Evolutionary conservation across 2,329 filamentous ascomycete species (phyloP).

Genomic region (Fusarium odoratissimum): DNA sequence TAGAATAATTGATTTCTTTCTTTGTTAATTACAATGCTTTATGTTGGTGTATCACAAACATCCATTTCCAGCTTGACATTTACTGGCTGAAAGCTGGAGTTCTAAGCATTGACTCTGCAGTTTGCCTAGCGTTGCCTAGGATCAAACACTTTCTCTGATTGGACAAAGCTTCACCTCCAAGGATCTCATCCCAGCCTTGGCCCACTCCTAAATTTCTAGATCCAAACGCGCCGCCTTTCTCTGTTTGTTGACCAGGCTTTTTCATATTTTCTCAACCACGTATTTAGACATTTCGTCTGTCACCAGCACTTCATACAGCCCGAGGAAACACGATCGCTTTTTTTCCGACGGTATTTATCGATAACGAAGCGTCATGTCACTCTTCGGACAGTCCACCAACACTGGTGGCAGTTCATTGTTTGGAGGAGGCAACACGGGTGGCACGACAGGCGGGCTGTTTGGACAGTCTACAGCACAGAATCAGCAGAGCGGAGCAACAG

Average conservation of each 20-base stretch:
- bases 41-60: background rate
- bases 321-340: background rate
- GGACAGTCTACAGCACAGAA: slow-evolving; percentile 45
- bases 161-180: slow-evolving; percentile 49
- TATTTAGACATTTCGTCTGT: slow-evolving; percentile 27
- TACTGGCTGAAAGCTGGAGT: slow-evolving; percentile 9
- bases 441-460: slow-evolving; percentile 47
- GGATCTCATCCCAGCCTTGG: slow-evolving; percentile 43
- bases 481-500: slow-evolving; percentile 37
- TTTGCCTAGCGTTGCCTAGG: slow-evolving; percentile 34
- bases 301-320: background rate
- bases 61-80: background rate
- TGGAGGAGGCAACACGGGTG: slow-evolving; percentile 43
- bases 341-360: background rate
- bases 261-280: slow-evolving; percentile 28
- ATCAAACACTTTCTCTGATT: slow-evolving; percentile 44
- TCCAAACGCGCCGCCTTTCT: slow-evolving; percentile 41
- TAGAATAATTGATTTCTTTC: slow-evolving; percentile 22
- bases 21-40: background rate
- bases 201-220: slow-evolving; percentile 49
- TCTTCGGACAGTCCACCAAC: slow-evolving; percentile 50
- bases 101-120: slow-evolving; percentile 4
- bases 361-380: slow-evolving; percentile 47
- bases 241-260: slow-evolving; percentile 35
- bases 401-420: slow-evolving; percentile 41